These are phyloP conservation scores for Hypoxylon sp. DNA, from an alignment of 2,329 filamentous ascomycete genomes.

Conservation along the genomic window DNA sequence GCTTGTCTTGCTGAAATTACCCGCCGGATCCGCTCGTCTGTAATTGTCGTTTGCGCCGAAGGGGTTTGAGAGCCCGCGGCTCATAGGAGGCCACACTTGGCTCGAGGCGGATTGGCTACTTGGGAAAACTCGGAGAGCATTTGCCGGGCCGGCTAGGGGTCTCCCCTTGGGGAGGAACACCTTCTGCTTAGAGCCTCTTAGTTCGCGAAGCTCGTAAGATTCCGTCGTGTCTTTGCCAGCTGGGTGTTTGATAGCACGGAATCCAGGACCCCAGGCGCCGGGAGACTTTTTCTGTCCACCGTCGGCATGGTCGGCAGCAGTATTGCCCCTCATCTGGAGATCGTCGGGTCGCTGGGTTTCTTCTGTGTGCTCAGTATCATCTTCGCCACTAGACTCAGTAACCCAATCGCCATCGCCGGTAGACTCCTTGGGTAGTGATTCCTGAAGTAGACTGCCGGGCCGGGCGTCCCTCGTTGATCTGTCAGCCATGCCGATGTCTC, in stretches of 20 bases:
- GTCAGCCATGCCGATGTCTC: neutral
- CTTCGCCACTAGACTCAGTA: conserved; percentile 54
- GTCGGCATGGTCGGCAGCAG: conserved; percentile 61
- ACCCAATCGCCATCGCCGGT: conserved; percentile 56
- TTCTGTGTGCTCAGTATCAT: conserved; percentile 31
- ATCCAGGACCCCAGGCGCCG: conserved; percentile 33
- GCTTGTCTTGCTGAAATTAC: conserved; percentile 40
- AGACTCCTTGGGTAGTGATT: conserved; percentile 6
- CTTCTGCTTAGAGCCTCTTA: conserved; percentile 39
- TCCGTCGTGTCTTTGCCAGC: conserved; percentile 1
- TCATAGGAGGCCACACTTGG: neutral
- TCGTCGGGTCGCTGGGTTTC: neutral
- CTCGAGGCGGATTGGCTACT: conserved; percentile 8
- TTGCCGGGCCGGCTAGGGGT: conserved; percentile 18
- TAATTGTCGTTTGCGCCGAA: conserved; percentile 28
- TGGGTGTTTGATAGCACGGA: conserved; percentile 44
- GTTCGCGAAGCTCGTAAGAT: conserved; percentile 29
- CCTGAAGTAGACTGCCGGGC: neutral
- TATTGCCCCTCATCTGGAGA: conserved; percentile 55
- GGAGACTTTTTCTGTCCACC: conserved; percentile 27
- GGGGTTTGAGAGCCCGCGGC: conserved; percentile 37
- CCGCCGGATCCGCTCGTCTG: conserved; percentile 20
- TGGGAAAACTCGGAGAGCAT: conserved; percentile 32
- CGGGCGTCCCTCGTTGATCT: neutral
- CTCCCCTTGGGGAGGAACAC: conserved; percentile 31